Evolutionary conservation across 1,284 basidiomycete genomes (phyloP).

Genomic region (Trichosporon ovoides): DNA sequence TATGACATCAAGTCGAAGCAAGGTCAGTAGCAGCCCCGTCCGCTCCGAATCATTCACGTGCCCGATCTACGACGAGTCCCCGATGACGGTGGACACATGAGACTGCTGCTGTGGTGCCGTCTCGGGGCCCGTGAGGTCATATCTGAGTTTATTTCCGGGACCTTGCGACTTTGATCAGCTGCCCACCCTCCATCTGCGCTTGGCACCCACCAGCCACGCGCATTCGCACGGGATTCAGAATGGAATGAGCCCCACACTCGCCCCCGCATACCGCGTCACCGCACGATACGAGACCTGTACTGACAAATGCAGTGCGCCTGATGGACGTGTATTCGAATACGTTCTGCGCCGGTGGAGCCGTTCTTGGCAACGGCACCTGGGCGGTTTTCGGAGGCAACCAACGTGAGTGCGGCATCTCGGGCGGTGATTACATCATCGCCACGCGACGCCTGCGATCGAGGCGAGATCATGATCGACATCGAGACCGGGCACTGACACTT

Average conservation of each 20-base stretch:
- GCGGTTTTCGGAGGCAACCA: conserved; percentile 58
- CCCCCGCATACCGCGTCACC: not conserved
- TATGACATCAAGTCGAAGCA: conserved; percentile 51
- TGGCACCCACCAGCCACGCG: not conserved
- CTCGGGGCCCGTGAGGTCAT: conserved; percentile 3
- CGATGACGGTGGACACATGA: not conserved
- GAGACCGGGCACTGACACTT: conserved; percentile 10
- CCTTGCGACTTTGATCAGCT: not conserved
- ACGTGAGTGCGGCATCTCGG: conserved; percentile 55
- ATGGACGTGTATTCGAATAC: conserved; percentile 76
- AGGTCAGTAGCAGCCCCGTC: conserved; percentile 23
- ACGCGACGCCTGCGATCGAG: not conserved
- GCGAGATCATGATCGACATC: not conserved
- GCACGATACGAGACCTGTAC: not conserved
- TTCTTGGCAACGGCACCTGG: conserved; percentile 55
- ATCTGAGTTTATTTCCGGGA: not conserved
- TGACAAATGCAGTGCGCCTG: conserved; percentile 32
- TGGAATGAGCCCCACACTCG: not conserved
- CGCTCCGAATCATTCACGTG: not conserved
- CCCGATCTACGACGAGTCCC: not conserved
- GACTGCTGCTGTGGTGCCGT: not conserved
- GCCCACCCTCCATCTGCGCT: not conserved
- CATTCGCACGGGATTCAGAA: not conserved
- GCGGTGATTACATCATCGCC: conserved; percentile 24
- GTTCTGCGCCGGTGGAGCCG: conserved; percentile 59